Evolutionary conservation across 257 asterid species (phyloP), one percentile per base, ranked within the genome.

Genomic region (Jacaranda mimosifolia): DNA sequence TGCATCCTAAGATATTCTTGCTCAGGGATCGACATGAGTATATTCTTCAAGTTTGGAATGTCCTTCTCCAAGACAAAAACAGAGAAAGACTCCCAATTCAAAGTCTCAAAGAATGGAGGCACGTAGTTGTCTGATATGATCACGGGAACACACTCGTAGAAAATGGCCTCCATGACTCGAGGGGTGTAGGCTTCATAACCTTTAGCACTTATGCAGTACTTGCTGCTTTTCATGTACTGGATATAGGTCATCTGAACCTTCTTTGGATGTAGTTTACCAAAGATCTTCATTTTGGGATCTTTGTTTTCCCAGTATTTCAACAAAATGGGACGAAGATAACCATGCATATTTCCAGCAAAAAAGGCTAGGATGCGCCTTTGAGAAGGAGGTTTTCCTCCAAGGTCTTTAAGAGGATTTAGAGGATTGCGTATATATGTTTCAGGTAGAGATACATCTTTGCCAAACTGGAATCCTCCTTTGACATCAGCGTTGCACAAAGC

Each of bases 341-440:
- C 98, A 38, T 93, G 97, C 94, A 91, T 82, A 19, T 81, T 83
- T 13, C 97, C 98, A 4, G 98, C 96, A 6, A 93, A 93, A 76
- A 93, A 91, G 43, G 94, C 98, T 19, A 93, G 91, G 77, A 86
- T 76, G 68, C 63, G 45, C 49, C 97, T 74, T 68, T 88, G 76
- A 1, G 94, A 88, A 45, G 94, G 86, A 10, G 88, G 89, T 19
- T 88, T 84, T 1, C 96, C 95, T 63, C 89, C 89, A 18, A 80
- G 71, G 59, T 40, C 73, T 73, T 76, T 82, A 0, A 80, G 81
- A 45, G 92, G 90, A 71, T 80, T 51, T 18, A 39, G 51, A 56
- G 89, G 19, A 0, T 83, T 42, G 52, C 77, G 87, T 40, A 91
- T 49, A 49, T 68, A 68, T 39, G 89, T 89, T 78, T 86, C 94